Evolutionary conservation across 495 filamentous ascomycete genomes (phyloP), one percentile per base, ranked within the genome.

Genomic region (Neurospora sp.): DNA sequence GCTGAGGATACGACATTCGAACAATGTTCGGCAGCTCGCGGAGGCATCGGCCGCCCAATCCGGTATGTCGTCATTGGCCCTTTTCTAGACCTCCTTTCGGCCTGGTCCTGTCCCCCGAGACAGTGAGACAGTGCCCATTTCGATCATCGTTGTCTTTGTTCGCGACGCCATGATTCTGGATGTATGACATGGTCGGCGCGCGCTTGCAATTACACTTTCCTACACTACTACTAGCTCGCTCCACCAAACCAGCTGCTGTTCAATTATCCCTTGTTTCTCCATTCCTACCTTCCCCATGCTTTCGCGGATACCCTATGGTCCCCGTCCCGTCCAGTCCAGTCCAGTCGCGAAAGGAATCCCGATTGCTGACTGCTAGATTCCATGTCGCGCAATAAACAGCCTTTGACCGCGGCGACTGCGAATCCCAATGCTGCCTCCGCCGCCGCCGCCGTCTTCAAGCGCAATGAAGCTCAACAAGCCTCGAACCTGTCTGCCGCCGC

Each of bases 361-460:
- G 39, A 72, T 77, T 48, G 72, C 71, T 71, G 39, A 73, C 73
- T 7, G 71, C 70, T 73, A 73, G 69, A 76, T 74, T 73, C 44
- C 42, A 48, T 72, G 59, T 38, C 69, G 44, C 70, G 9, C 71
- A 48, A 71, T 11, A 59, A 72, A 73, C 78, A 92, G 88, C 88
- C 90, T 72, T 82, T 90, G 62, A 90, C 88, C 73, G 81, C 85
- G 46, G 82, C 87, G 42, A 87, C 88, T 46, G 89, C 91, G 42
- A 89, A 90, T 77, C 88, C 92, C 69, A 89, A 90, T 73, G 91
- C 91, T 39, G 85, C 93, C 39, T 88, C 89, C 41, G 93, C 93
- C 72, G 94, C 94, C 70, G 88, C 87, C 76, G 89, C 91, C 83
- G 94, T 94, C 73, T 96, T 95, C 83, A 88, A 91, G 73, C 88